A percentile compares a stretch with the other conserved stretches of the same genome.
Conservation (phyloP, 164 flowering plant species). For the Nymphaea thermarum region DNA sequence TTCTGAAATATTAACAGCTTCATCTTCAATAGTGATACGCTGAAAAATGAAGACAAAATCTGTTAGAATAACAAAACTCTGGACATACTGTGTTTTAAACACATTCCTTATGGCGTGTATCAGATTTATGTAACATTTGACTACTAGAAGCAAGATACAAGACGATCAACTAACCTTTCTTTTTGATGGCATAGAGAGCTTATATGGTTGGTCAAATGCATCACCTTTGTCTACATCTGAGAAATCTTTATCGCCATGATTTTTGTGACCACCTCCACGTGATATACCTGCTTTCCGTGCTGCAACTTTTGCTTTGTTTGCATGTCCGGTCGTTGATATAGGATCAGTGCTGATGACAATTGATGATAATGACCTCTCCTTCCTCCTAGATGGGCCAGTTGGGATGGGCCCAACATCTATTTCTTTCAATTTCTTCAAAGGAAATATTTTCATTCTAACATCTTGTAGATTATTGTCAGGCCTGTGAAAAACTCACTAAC, state of each 20-base stretch:
- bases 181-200: conserved; percentile 4
- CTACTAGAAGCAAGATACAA: background rate
- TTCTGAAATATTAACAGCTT: background rate
- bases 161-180: conserved; percentile 7
- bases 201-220: conserved; percentile 5
- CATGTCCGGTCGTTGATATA: background rate
- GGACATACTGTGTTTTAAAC: too few species aligned
- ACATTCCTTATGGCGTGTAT: background rate
- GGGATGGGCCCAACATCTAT: background rate
- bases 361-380: conserved; percentile 11
- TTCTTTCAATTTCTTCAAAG: conserved; percentile 7
- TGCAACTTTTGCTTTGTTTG: background rate
- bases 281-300: conserved; percentile 1
- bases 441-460: conserved; percentile 10
- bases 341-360: conserved; percentile 7
- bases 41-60: conserved; percentile 4
- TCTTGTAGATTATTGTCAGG: conserved; percentile 14
- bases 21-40: conserved; percentile 3
- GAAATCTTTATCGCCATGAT: conserved; percentile 1
- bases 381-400: conserved; percentile 1
- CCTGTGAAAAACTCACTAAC: conserved; percentile 1
- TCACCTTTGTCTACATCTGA: background rate
- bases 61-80: background rate
- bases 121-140: background rate
- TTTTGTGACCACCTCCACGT: background rate